Conservation (phyloP, 1,284 basidiomycete genomes). For the Boletus semigastroideus region DNA sequence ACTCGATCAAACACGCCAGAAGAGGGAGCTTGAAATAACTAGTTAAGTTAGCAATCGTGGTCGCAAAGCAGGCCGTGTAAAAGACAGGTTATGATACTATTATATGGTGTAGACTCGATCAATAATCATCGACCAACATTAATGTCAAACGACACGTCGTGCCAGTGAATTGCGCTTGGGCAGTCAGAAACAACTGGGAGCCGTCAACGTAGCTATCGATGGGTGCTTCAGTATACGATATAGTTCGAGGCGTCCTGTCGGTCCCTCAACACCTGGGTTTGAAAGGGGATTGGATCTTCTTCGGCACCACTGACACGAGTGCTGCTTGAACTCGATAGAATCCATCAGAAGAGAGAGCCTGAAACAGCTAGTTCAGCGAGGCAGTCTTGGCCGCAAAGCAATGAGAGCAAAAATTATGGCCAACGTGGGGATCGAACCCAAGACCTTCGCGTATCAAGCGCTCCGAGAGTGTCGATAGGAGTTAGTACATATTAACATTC, state of each 20-base stretch:
- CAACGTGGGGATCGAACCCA: slow-evolving; percentile 30
- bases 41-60: no score
- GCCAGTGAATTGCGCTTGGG: slow-evolving; percentile 83
- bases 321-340: no score
- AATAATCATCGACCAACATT: no score
- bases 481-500: not conserved
- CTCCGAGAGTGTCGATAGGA: not conserved
- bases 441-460: slow-evolving; percentile 24
- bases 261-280: slow-evolving; percentile 67
- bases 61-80: no score
- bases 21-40: no score
- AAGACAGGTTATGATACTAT: no score
- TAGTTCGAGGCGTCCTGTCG: slow-evolving; percentile 76
- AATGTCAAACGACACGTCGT: slow-evolving; percentile 26
- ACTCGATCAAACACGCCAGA: no score
- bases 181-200: slow-evolving; percentile 77
- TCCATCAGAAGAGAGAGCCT: no score
- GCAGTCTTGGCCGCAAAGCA: no score
- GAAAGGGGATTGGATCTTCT: slow-evolving; percentile 98
- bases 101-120: no score
- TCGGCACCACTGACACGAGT: no score
- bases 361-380: no score
- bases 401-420: slow-evolving; percentile 1
- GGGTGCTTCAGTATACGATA: slow-evolving; percentile 78
- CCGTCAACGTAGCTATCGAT: slow-evolving; percentile 84